Base-by-base conservation (phyloP, 768 basidiomycete species). In the Crepidotus variabilis region DNA sequence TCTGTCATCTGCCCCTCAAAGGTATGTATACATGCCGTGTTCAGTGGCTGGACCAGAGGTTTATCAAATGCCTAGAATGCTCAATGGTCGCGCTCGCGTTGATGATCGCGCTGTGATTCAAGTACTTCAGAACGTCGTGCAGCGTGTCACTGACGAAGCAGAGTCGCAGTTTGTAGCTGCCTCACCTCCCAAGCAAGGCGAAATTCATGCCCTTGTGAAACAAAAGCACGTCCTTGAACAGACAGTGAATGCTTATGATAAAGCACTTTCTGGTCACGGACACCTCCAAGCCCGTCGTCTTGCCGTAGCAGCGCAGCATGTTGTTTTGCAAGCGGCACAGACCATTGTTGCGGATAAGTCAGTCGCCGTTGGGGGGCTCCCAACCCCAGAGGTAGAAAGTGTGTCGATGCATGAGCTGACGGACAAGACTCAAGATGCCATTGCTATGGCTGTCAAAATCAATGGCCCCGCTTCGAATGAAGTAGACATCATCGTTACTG, bases 241-340 rank as follows among this genome's bases (percentile, higher is more conserved):
- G 58, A 80, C 91, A 2, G 87, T 90, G 13, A 78, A 87, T 61
- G 91, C 90, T 13, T 84, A 91, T 61, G 87, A 90, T 67, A 80
- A 82, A 57, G 89, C 85, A 54, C 77, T 85, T 46, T 79, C 79
- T 21, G 84, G 82, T 33, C 78, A 81, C 46, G 79, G 73, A 48
- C 76, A 77, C 51, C 63, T 76, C 36, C 79, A 81, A 58, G 77
- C 75, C 71, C 70, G 85, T 65, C 70, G 82, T 64, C 77, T 92
- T 57, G 88, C 87, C 5, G 84, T 83, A 11, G 90, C 90, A 3
- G 90, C 89, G 16, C 88, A 90, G 63, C 85, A 90, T 57, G 86
- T 92, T 55, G 91, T 93, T 47, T 77, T 90, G 33, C 85, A 89
- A 64, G 91, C 91, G 23, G 90, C 91, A 22, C 86, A 90, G 65